Evolutionary conservation across 2,329 filamentous ascomycete species (phyloP).

Genomic region (Metarhizium guizhouense): DNA sequence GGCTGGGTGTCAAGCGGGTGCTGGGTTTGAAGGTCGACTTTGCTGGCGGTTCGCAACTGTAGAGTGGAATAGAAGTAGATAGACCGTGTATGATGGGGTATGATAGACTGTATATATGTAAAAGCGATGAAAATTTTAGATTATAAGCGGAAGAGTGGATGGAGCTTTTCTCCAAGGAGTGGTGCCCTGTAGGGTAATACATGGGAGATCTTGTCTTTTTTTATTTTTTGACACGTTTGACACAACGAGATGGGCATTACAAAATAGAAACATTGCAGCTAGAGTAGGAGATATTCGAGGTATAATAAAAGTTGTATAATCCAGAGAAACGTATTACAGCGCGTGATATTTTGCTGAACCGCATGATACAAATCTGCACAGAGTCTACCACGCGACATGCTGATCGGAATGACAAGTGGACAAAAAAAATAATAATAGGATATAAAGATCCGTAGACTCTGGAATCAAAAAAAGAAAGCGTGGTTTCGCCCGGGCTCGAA

Average conservation of each 20-base stretch:
- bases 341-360: no score
- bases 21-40: constrained; percentile 24
- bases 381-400: no score
- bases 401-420: no score
- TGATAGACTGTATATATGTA: background rate
- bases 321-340: no score
- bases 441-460: no score
- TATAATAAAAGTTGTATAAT: no score
- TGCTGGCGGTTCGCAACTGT: constrained; percentile 13
- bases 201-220: no score
- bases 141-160: background rate
- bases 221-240: no score
- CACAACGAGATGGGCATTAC: no score
- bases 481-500: constrained; percentile 31
- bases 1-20: constrained; percentile 45
- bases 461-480: constrained; percentile 14
- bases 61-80: background rate
- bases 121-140: background rate
- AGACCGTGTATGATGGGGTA: background rate
- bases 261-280: no score
- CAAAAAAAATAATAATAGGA: rapidly evolving
- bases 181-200: background rate
- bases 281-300: no score
- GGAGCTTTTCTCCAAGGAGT: background rate
- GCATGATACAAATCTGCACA: no score